Evolutionary conservation across 1,284 basidiomycete species (phyloP).

Genomic region (Malassezia globosa): DNA sequence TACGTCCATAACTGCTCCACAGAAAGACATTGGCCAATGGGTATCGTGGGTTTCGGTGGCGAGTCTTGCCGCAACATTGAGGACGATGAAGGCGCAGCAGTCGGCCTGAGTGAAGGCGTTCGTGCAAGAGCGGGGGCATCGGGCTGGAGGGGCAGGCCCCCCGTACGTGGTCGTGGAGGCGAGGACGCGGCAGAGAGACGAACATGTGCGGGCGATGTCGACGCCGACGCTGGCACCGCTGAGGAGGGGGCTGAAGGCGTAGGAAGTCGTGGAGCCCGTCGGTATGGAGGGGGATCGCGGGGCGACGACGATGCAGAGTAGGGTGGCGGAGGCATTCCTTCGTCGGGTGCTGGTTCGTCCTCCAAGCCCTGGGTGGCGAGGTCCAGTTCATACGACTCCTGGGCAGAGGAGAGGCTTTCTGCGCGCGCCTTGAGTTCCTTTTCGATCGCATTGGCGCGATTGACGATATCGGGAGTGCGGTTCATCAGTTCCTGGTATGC

Average conservation of each 20-base stretch:
- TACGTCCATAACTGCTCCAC: conserved; percentile 37
- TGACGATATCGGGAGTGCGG: conserved; percentile 33
- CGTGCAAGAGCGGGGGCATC: not conserved
- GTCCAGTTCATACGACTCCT: not conserved
- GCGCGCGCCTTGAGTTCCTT: conserved; percentile 30
- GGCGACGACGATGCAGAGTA: not conserved
- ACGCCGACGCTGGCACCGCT: not conserved
- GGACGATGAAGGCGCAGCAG: conserved; percentile 2
- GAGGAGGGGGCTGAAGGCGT: not conserved
- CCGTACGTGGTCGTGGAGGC: not conserved
- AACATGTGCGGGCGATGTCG: not conserved
- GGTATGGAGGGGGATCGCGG: too few species aligned
- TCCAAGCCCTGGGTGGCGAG: not conserved
- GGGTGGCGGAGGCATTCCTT: too few species aligned
- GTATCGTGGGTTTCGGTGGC: conserved; percentile 25
- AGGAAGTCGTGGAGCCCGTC: too few species aligned
- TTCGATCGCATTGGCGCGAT: conserved; percentile 34
- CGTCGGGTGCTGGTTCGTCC: not conserved
- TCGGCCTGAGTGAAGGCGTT: not conserved
- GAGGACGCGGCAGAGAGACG: not conserved
- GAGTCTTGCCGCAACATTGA: conserved; percentile 18
- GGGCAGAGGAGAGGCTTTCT: conserved; percentile 9
- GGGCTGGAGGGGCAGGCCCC: not conserved
- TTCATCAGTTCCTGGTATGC: conserved; percentile 44
- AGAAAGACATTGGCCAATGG: conserved; percentile 26